Percentiles rank a stretch among this genome's conserved stretches.
phyloP scores from a whole-genome alignment of 139 green algal species.

The Yamagishiella unicocca region DNA sequence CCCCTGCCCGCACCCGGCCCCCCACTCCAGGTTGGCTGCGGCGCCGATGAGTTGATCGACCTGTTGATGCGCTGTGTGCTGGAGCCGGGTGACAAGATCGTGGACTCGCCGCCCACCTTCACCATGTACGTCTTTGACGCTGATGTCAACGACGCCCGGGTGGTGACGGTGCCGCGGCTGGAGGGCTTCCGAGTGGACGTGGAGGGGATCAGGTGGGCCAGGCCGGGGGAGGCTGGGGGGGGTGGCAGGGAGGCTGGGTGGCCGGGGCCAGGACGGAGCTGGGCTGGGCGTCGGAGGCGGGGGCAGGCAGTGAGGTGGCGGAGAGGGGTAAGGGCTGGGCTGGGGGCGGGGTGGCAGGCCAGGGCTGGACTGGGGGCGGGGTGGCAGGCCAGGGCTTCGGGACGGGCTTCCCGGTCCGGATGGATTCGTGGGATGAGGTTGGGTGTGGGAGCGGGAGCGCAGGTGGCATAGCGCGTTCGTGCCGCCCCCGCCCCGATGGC shows the following conservation, averaged over 20 bases:
- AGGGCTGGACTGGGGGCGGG: too few relatives aligned
- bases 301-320: neutral
- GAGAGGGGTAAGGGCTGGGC: too few relatives aligned
- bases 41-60: slow-evolving; percentile 96
- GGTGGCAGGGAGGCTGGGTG: too few relatives aligned
- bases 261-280: too few relatives aligned
- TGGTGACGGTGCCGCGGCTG: slow-evolving; percentile 89
- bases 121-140: slow-evolving; percentile 99
- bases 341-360: too few relatives aligned
- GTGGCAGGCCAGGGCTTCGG: too few relatives aligned
- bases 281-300: neutral
- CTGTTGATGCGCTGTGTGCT: slow-evolving; percentile 95
- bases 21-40: slow-evolving; percentile 91
- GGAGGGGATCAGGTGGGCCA: slow-evolving; percentile 51
- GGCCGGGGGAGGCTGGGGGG: neutral
- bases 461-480: too few relatives aligned
- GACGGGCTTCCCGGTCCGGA: too few relatives aligned
- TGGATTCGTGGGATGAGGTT: too few relatives aligned
- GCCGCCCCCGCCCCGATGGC: too few relatives aligned
- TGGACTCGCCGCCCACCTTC: slow-evolving; percentile 65
- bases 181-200: slow-evolving; percentile 93
- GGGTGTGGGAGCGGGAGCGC: too few relatives aligned
- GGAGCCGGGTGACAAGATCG: slow-evolving; percentile 93
- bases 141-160: slow-evolving; percentile 89
- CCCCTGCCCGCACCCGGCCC: too few relatives aligned